phyloP scores from a whole-genome alignment of 108 stramenopile species.

The Bacterosira constricta region DNA sequence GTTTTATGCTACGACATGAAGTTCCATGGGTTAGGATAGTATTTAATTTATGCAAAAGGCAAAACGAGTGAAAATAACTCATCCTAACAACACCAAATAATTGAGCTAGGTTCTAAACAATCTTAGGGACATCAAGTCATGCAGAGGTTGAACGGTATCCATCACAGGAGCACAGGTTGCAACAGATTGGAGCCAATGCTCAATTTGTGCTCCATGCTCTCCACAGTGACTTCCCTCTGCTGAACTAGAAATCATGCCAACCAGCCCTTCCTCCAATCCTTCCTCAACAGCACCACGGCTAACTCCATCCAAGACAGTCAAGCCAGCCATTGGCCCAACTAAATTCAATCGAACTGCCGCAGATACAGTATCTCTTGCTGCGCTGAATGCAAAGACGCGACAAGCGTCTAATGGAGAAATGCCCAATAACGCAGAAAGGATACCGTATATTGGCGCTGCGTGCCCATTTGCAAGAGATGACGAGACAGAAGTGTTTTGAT shows the following conservation, averaged over 20 bases:
- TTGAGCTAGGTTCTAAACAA: conserved; percentile 68
- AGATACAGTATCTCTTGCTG: conserved; percentile 79
- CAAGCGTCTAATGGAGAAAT: conserved; percentile 47
- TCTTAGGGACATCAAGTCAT: conserved; percentile 68
- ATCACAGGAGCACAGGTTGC: conserved; percentile 59
- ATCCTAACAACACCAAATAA: not conserved
- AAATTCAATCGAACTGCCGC: conserved; percentile 82
- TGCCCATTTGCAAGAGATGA: conserved; percentile 37
- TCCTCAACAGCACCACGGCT: conserved; percentile 55
- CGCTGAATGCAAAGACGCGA: conserved; percentile 69
- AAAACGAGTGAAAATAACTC: not conserved
- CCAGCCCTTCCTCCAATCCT: conserved; percentile 42
- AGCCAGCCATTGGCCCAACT: conserved; percentile 74
- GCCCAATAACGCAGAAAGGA: conserved; percentile 48
- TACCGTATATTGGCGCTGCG: conserved; percentile 66
- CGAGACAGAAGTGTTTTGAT: not conserved
- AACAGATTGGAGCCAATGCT: conserved; percentile 42
- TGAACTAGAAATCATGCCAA: conserved; percentile 23
- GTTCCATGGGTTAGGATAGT: too few species aligned
- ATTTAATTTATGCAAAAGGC: not conserved
- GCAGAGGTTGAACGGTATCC: conserved; percentile 79
- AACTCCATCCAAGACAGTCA: conserved; percentile 52
- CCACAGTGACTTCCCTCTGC: not conserved
- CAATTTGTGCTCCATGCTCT: not conserved
- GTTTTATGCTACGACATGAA: too few species aligned